phyloP scores from a whole-genome alignment of 768 basidiomycete genomes.

The Mycena crocata region DNA sequence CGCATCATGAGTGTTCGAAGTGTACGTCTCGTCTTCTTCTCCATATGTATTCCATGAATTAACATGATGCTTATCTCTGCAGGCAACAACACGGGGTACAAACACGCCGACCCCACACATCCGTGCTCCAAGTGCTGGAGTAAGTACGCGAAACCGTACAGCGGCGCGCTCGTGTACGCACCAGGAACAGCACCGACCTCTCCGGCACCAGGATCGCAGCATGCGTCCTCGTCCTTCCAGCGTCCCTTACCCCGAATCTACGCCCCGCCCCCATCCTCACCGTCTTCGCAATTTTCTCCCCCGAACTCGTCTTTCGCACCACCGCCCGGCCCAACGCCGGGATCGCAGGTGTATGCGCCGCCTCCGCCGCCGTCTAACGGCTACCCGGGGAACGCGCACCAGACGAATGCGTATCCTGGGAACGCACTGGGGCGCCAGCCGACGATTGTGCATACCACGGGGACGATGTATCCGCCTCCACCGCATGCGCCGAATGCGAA shows the following conservation, averaged over 20 bases:
- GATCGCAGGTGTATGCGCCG: too few species aligned
- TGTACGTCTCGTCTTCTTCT: conserved; percentile 55
- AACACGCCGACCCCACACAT: neutral
- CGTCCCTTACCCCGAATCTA: conserved; percentile 47
- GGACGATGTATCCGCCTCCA: too few species aligned
- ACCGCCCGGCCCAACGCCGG: too few species aligned
- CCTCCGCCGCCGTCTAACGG: too few species aligned
- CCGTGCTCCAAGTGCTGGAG: conserved; percentile 69
- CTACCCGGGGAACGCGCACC: too few species aligned
- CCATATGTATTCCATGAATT: neutral
- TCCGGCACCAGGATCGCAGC: neutral
- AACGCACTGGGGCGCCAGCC: too few species aligned
- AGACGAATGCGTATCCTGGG: too few species aligned
- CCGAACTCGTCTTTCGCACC: too few species aligned
- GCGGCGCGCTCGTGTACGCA: conserved; percentile 69
- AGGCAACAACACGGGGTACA: conserved; percentile 21
- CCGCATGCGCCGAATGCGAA: too few species aligned
- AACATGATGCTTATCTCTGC: neutral
- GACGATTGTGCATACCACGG: too few species aligned
- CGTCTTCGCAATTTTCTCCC: too few species aligned
- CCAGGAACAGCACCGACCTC: conserved; percentile 44
- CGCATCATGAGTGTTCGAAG: conserved; percentile 71
- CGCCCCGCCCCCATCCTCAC: conserved; percentile 1
- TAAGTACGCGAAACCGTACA: conserved; percentile 70
- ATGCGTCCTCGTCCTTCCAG: conserved; percentile 45